These are phyloP conservation scores for Pyronema domesticum DNA, from an alignment of 495 filamentous ascomycete genomes.

Conservation along the genomic window DNA sequence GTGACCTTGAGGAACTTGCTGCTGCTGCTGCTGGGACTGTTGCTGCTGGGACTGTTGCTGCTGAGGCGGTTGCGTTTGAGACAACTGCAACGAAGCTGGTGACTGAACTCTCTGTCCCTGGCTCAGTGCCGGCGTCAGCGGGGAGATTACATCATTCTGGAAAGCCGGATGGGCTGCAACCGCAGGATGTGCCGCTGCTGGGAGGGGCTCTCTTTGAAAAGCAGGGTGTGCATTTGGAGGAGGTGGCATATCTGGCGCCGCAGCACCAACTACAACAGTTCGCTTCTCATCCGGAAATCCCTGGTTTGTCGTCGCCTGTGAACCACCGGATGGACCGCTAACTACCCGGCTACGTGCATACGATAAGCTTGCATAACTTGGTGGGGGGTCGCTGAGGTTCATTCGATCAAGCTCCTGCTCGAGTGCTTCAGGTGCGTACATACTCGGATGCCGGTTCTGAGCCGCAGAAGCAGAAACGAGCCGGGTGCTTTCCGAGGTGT, in stretches of 20 bases:
- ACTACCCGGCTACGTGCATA: constrained; percentile 30
- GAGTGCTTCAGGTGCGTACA: constrained; percentile 33
- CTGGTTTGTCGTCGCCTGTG: constrained; percentile 33
- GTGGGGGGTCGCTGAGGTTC: constrained; percentile 68
- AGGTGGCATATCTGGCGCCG: constrained; percentile 11
- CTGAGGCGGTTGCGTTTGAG: constrained; percentile 25
- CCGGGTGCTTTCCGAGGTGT: too few species aligned
- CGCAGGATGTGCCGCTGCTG: constrained; percentile 19
- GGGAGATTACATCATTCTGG: constrained; percentile 11
- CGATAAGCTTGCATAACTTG: constrained; percentile 72
- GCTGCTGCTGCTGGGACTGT: constrained; percentile 3
- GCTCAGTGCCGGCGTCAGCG: too few species aligned
- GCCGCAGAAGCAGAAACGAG: too few species aligned
- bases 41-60: background rate
- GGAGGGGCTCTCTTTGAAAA: constrained; percentile 19
- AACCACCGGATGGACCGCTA: constrained; percentile 8
- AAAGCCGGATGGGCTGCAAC: constrained; percentile 15
- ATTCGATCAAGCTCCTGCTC: constrained; percentile 79
- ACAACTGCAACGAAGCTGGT: constrained; percentile 1
- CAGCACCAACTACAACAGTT: constrained; percentile 27
- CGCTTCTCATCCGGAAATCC: constrained; percentile 28
- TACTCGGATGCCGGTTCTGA: background rate
- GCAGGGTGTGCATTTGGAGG: constrained; percentile 13
- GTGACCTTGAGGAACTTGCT: constrained; percentile 8
- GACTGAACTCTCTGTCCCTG: background rate